Evolutionary conservation across 768 basidiomycete genomes (phyloP).

Genomic region (Infundibulicybe gibba): DNA sequence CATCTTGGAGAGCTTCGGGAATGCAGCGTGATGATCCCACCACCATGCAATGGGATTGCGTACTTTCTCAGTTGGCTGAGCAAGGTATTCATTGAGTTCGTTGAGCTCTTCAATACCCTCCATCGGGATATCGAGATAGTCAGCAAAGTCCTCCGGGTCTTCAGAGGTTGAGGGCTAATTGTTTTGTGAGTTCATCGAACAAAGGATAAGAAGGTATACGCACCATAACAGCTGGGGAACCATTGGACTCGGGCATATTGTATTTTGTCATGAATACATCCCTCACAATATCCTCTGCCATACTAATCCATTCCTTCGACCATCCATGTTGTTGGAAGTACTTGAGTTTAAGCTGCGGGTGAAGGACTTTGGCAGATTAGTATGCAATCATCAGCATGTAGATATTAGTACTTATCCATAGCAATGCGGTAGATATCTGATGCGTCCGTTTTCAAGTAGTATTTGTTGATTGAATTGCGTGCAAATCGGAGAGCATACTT

Average conservation of each 20-base stretch:
- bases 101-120: neutral
- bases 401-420: conserved; percentile 17
- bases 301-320: conserved; percentile 23
- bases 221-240: too few relatives aligned
- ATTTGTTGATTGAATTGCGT: conserved; percentile 21
- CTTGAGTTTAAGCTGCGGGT: conserved; percentile 28
- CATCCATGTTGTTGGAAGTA: conserved; percentile 27
- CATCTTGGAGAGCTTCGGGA: conserved; percentile 20
- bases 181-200: neutral
- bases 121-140: neutral
- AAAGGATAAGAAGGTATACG: too few relatives aligned
- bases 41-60: conserved; percentile 19
- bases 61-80: conserved; percentile 9
- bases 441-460: conserved; percentile 18
- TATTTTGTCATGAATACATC: conserved; percentile 13
- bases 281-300: conserved; percentile 15
- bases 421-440: conserved; percentile 20
- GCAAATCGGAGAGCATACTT: conserved; percentile 11
- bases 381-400: neutral
- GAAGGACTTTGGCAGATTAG: conserved; percentile 21
- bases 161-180: neutral
- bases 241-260: neutral
- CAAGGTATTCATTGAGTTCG: conserved; percentile 19
- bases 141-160: neutral
- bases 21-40: conserved; percentile 8